Percentiles rank a stretch among this genome's conserved stretches.
phyloP scores from a whole-genome alignment of 2,329 filamentous ascomycete genomes.

The Colletotrichum magnum region DNA sequence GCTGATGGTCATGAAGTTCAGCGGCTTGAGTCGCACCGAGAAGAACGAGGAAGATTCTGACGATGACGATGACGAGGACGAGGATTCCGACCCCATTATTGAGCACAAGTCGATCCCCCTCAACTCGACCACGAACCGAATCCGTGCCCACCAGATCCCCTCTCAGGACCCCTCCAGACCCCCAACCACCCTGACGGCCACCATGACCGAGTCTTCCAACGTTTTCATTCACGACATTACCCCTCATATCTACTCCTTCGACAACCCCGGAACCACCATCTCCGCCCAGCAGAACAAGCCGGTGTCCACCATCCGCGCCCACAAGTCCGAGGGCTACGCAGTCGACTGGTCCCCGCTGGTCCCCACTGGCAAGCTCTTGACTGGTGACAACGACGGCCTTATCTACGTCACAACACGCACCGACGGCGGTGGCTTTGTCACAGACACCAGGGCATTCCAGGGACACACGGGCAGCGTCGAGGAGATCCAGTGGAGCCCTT shows the following conservation, averaged over 20 bases:
- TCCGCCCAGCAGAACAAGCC: slow-evolving; percentile 90
- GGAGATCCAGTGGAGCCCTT: slow-evolving; percentile 97
- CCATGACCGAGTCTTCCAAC: slow-evolving; percentile 91
- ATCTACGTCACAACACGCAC: slow-evolving; percentile 92
- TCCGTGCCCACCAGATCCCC: slow-evolving; percentile 87
- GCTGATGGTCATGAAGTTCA: slow-evolving; percentile 96
- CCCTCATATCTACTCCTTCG: slow-evolving; percentile 89
- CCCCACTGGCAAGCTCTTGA: slow-evolving; percentile 86
- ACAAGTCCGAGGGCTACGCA: slow-evolving; percentile 95
- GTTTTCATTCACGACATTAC: slow-evolving; percentile 96
- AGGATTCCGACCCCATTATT: slow-evolving; percentile 89
- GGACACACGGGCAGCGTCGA: slow-evolving; percentile 91
- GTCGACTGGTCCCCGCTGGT: slow-evolving; percentile 94
- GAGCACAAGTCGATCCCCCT: slow-evolving; percentile 93
- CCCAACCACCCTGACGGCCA: slow-evolving; percentile 87
- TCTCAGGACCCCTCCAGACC: slow-evolving; percentile 78
- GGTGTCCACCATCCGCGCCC: slow-evolving; percentile 86
- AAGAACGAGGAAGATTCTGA: slow-evolving; percentile 76
- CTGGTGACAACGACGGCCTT: slow-evolving; percentile 89
- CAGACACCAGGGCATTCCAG: slow-evolving; percentile 85
- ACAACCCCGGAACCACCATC: slow-evolving; percentile 86
- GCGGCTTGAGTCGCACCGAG: slow-evolving; percentile 90
- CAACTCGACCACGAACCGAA: slow-evolving; percentile 91
- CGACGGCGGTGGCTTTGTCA: slow-evolving; percentile 90
- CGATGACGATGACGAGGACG: slow-evolving; percentile 78